Evolutionary conservation across 352 stramenopile species (phyloP).

Genomic region (Pythium utonaiense): DNA sequence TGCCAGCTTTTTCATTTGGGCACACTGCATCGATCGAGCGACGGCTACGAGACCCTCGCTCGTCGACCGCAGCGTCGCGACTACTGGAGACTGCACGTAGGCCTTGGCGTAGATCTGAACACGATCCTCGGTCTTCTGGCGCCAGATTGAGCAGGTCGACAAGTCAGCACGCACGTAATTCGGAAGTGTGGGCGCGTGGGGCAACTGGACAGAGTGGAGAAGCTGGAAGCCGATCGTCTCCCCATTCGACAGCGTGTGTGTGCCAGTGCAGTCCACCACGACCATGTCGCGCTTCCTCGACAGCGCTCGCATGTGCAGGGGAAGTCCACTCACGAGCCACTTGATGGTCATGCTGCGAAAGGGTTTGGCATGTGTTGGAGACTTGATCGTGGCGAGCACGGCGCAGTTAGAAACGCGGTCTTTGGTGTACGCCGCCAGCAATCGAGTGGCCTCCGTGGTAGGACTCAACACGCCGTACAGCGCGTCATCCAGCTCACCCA

Average conservation of each 20-base stretch:
- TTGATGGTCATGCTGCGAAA: slow-evolving; percentile 57
- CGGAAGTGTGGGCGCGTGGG: slow-evolving; percentile 32
- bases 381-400: slow-evolving; percentile 43
- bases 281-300: slow-evolving; percentile 57
- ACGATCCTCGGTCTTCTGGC: slow-evolving; percentile 28
- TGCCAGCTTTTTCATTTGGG: slow-evolving; percentile 64
- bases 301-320: slow-evolving; percentile 39
- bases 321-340: slow-evolving; percentile 47
- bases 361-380: slow-evolving; percentile 36
- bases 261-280: slow-evolving; percentile 51
- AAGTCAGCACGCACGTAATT: slow-evolving; percentile 43
- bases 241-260: slow-evolving; percentile 35
- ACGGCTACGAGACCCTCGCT: slow-evolving; percentile 33
- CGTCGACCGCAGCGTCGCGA: slow-evolving; percentile 30
- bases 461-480: slow-evolving; percentile 49
- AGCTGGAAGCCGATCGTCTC: slow-evolving; percentile 61
- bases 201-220: slow-evolving; percentile 59
- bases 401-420: slow-evolving; percentile 42
- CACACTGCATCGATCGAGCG: slow-evolving; percentile 37
- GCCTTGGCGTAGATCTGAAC: slow-evolving; percentile 38
- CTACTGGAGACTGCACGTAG: slow-evolving; percentile 30
- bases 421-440: slow-evolving; percentile 46
- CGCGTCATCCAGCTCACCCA: slow-evolving; percentile 50
- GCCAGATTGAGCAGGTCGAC: slow-evolving; percentile 54
- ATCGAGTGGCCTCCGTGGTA: slow-evolving; percentile 40